These are phyloP conservation scores for Phaeosphaeria sp. DNA, from an alignment of 2,329 filamentous ascomycete genomes.

Conservation along the genomic window DNA sequence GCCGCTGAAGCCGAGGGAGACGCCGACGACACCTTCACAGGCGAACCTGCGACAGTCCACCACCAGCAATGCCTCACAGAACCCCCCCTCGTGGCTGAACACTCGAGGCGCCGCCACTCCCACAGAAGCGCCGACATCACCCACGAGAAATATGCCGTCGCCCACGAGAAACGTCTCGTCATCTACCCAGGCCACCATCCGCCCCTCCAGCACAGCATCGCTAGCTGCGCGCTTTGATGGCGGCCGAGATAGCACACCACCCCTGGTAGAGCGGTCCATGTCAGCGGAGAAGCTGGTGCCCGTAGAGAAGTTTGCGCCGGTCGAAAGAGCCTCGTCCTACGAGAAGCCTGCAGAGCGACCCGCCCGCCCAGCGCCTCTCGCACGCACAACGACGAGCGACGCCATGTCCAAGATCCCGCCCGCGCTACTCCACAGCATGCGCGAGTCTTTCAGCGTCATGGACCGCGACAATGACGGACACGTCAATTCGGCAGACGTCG, in stretches of 20 bases:
- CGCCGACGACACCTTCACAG: constrained; percentile 34
- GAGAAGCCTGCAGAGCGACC: neutral
- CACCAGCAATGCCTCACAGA: constrained; percentile 41
- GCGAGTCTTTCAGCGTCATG: constrained; percentile 92
- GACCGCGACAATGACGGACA: constrained; percentile 87
- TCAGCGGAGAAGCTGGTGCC: constrained; percentile 13
- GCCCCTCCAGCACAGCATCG: constrained; percentile 37
- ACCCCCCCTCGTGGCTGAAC: constrained; percentile 45
- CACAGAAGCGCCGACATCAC: constrained; percentile 39
- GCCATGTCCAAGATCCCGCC: constrained; percentile 75
- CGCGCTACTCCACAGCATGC: constrained; percentile 82
- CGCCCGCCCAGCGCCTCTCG: constrained; percentile 32
- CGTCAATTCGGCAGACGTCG: constrained; percentile 82
- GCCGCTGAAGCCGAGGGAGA: constrained; percentile 46
- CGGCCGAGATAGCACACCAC: constrained; percentile 40
- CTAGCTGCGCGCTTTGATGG: constrained; percentile 48
- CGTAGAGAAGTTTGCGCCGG: constrained; percentile 4
- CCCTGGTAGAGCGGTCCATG: constrained; percentile 14
- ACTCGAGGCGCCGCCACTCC: constrained; percentile 36
- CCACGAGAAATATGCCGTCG: constrained; percentile 30
- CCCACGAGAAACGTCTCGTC: constrained; percentile 30
- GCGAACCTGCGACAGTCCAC: constrained; percentile 40
- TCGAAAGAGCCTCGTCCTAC: neutral
- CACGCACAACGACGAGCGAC: constrained; percentile 35
- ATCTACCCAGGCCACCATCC: constrained; percentile 27